A percentile compares a stretch with the other conserved stretches of the same genome.
phyloP scores from a whole-genome alignment of 108 stramenopile genomes.

The Epithemia pelagica region DNA sequence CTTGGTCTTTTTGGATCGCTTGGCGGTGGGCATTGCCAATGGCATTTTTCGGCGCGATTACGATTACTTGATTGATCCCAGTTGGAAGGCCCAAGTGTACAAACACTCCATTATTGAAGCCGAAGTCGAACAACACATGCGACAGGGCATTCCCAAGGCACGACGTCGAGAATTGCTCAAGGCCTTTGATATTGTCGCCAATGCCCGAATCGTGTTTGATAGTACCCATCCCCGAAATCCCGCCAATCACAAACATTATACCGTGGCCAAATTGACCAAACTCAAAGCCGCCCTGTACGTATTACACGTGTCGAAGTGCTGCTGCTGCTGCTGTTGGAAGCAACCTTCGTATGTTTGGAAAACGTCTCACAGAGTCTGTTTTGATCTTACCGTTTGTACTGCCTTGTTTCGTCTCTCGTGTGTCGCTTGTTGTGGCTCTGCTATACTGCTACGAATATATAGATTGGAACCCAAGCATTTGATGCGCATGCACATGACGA shows the following conservation, averaged over 20 bases:
- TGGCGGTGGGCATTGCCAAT: constrained; percentile 31
- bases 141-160: constrained; percentile 10
- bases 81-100: constrained; percentile 21
- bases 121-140: constrained; percentile 15
- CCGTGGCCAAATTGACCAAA: constrained; percentile 19
- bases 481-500: not conserved
- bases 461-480: not conserved
- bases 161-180: constrained; percentile 12
- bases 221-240: constrained; percentile 16
- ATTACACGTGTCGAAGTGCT: too few relatives aligned
- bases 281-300: constrained; percentile 1
- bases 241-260: constrained; percentile 30
- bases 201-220: constrained; percentile 30
- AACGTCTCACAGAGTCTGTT: too few relatives aligned
- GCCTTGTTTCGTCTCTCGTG: too few relatives aligned
- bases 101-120: constrained; percentile 16
- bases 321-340: too few relatives aligned
- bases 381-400: too few relatives aligned
- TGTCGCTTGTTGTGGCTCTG: too few relatives aligned
- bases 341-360: too few relatives aligned
- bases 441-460: too few relatives aligned
- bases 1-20: constrained; percentile 33
- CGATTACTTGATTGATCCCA: constrained; percentile 33
- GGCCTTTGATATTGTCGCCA: constrained; percentile 23
- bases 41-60: constrained; percentile 25